Conservation (phyloP, 2,329 filamentous ascomycete genomes). For the Penicillium sp. region DNA sequence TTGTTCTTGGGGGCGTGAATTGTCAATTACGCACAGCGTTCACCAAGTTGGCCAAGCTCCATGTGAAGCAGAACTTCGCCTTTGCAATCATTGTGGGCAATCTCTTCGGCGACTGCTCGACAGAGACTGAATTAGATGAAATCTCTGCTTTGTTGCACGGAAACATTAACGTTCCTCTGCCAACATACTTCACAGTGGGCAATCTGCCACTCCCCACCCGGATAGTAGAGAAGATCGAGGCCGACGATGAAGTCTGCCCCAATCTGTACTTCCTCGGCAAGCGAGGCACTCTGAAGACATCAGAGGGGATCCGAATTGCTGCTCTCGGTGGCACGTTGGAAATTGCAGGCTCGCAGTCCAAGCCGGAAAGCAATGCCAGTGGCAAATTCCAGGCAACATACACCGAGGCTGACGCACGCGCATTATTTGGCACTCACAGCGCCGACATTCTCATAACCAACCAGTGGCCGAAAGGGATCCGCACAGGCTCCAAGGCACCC, state of each 20-base stretch:
- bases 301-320: constrained; percentile 85
- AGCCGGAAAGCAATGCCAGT: constrained; percentile 47
- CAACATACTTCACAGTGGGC: constrained; percentile 88
- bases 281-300: constrained; percentile 81
- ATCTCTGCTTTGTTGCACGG: constrained; percentile 67
- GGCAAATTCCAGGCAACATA: constrained; percentile 74
- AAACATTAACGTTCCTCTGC: constrained; percentile 69
- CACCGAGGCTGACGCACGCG: constrained; percentile 70
- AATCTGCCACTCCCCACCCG: constrained; percentile 65
- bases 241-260: constrained; percentile 72
- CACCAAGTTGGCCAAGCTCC: constrained; percentile 73
- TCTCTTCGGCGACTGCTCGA: constrained; percentile 62
- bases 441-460: constrained; percentile 85
- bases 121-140: constrained; percentile 54
- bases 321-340: constrained; percentile 69
- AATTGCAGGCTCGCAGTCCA: constrained; percentile 12
- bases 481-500: constrained; percentile 63
- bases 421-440: constrained; percentile 69
- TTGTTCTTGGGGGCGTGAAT: constrained; percentile 79
- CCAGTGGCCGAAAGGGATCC: constrained; percentile 76
- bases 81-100: constrained; percentile 83
- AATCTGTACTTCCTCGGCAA: constrained; percentile 90
- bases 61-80: constrained; percentile 82
- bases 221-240: constrained; percentile 70
- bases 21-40: constrained; percentile 75